Evolutionary conservation across 1,284 basidiomycete genomes (phyloP).

Genomic region (Schizophyllum commune): DNA sequence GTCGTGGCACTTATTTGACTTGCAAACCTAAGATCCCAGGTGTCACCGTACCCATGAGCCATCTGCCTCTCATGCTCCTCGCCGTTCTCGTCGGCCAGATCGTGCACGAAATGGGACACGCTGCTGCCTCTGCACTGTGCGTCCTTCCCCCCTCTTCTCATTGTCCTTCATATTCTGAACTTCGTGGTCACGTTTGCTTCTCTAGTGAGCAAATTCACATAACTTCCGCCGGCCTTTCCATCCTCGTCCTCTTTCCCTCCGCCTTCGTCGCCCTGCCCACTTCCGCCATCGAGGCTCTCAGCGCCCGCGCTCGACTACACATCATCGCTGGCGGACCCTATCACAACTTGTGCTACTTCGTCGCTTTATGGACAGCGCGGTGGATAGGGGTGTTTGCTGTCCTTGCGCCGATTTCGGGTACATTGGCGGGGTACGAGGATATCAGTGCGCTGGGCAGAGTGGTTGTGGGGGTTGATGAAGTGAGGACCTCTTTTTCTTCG

Average conservation of each 20-base stretch:
- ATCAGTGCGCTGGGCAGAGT: conserved; percentile 40
- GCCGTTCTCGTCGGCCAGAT: conserved; percentile 52
- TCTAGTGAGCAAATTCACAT: conserved; percentile 48
- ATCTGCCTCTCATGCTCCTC: conserved; percentile 53
- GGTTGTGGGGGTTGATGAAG: conserved; percentile 41
- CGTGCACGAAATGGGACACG: conserved; percentile 68
- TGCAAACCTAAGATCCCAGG: conserved; percentile 57
- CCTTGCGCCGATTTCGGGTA: not conserved
- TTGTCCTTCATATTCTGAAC: not conserved
- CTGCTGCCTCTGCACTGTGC: conserved; percentile 57
- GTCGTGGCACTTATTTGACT: not conserved
- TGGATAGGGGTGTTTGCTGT: not conserved
- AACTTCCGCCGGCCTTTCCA: conserved; percentile 44
- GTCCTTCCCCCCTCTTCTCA: conserved; percentile 15
- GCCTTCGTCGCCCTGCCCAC: conserved; percentile 60
- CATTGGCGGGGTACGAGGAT: conserved; percentile 35
- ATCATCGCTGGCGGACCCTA: conserved; percentile 62
- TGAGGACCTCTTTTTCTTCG: no score
- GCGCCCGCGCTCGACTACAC: conserved; percentile 37
- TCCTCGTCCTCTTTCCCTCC: conserved; percentile 54
- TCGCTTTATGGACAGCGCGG: not conserved
- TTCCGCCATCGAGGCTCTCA: conserved; percentile 30
- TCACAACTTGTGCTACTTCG: conserved; percentile 54
- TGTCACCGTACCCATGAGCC: conserved; percentile 58
- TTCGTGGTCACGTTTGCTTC: not conserved